Evolutionary conservation across 2,329 filamentous ascomycete species (phyloP), one percentile per base, ranked within the genome.

Genomic region (Raffaelea ambrosiae): DNA sequence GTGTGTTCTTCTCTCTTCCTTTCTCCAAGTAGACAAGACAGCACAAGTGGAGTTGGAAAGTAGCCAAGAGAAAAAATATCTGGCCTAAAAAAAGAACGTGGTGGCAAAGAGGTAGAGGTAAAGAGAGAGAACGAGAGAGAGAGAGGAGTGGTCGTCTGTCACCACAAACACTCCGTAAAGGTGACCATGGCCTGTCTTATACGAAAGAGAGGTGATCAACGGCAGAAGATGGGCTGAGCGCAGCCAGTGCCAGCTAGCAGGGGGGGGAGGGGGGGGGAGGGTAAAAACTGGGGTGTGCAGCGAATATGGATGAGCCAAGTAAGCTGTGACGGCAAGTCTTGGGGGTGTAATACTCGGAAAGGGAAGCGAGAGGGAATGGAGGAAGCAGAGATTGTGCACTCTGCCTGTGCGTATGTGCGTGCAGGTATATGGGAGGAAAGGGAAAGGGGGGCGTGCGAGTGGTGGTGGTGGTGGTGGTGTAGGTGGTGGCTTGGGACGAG

Each of bases 151-250:
- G 23, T 11, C 11, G 26, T 7, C 26, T 29, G 26, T 29, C 26
- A 13, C 13, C 19, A 41, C n/a, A 40, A 14, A 33, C 20, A 21
- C 3, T 13, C 5, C 13, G 19, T 13, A 16, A 10, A 5, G 43
- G 9, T 13, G 33, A 9, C n/a, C 19, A 22, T 14, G 33, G 43
- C 26, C 26, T 29, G 26, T 45, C 44, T 46, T 29, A 40, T 46
- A 39, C 16, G 21, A 40, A 13, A 18, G 19, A 14, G 10, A 22
- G 18, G 21, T 35, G 21, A 46, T 35, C 35, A 14, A 5, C 35
- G 35, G 8, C 18, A 38, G 35, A 9, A 22, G n/a, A 46, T 40
- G 38, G 36, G 44, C 44, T 33, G 36, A 46, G 44, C 44, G 18
- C 29, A 13, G n/a, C n/a, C 36, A 19, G 31, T 11, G 29, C 20